These are phyloP conservation scores for Uncinocarpus reesii DNA, from an alignment of 2,329 filamentous ascomycete genomes.

Conservation along the genomic window DNA sequence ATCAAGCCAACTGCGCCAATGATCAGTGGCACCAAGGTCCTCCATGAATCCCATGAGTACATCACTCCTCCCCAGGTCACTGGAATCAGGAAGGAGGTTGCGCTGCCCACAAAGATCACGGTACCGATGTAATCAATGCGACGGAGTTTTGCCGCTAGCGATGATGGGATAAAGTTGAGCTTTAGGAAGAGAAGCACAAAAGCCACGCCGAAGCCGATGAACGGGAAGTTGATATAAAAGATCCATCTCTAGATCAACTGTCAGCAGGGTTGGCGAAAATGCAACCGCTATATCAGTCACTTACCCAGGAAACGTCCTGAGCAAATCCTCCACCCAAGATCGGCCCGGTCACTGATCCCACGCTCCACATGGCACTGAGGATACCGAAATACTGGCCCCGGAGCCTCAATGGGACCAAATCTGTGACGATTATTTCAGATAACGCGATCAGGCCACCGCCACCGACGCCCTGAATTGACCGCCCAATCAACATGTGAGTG, in stretches of 20 bases:
- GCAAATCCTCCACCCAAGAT: conserved; percentile 37
- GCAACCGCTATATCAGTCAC: conserved; percentile 6
- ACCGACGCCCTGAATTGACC: conserved; percentile 37
- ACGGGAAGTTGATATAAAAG: conserved; percentile 55
- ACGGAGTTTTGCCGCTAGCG: conserved; percentile 41
- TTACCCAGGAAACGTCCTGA: conserved; percentile 31
- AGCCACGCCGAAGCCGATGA: conserved; percentile 42
- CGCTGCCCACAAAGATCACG: conserved; percentile 49
- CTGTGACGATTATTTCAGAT: conserved; percentile 37
- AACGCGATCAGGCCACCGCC: conserved; percentile 38
- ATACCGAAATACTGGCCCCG: conserved; percentile 35
- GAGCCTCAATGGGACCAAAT: conserved; percentile 35
- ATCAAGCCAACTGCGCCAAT: conserved; percentile 45
- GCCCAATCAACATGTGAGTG: conserved; percentile 38
- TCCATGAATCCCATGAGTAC: conserved; percentile 54
- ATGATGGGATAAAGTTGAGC: conserved; percentile 40
- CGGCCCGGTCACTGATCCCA: conserved; percentile 33
- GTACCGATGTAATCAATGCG: conserved; percentile 56
- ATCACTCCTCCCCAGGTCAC: conserved; percentile 57
- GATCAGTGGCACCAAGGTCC: conserved; percentile 51
- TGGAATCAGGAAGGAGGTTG: conserved; percentile 51
- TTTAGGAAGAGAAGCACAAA: conserved; percentile 45
- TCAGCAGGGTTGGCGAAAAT: neutral
- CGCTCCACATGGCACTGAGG: conserved; percentile 32
- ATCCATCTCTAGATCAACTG: conserved; percentile 47